Evolutionary conservation across 352 stramenopile species (phyloP), one percentile per base, ranked within the genome.

Genomic region (Pythium myriotylum): DNA sequence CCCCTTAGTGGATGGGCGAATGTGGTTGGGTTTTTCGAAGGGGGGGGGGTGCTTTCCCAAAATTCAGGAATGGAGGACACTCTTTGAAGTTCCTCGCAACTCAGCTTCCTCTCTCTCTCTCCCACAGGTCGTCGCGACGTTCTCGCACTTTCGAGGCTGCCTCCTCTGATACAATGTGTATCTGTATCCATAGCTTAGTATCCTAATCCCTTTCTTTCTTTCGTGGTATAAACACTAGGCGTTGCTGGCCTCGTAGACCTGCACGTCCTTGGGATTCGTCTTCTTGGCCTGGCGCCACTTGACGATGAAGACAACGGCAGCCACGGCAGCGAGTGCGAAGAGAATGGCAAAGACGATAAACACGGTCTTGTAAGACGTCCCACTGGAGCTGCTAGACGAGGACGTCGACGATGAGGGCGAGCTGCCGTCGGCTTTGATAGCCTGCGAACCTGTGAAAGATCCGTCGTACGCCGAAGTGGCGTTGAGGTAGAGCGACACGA

Each of bases 261-360:
- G 40, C 5, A 66, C 20, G 13, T 58, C 37, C 16, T 14, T 20
- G 20, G 37, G 19, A 2, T 27, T 9, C 9, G 16, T 23, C 12
- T 59, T 58, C 46, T 67, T 73, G 22, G 23, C 24, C 8, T 66
- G 67, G 37, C 68, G 52, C 24, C 60, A 79, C 40, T 64, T 71
- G 58, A 68, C 63, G 20, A 58, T 46, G 27, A 83, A 73, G 42
- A 73, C 62, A 20, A 20, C 41, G 24, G 65, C 65, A 10, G 68
- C 22, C 1, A 35, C 27, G 10, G 67, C 53, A 10, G 69, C 52
- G 12, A 71, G 1, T 13, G 75, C 40, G 22, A 83, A 83, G 19
- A 83, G 68, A 20, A 73, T 56, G 9, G 70, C 41, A 49, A 83
- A 79, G 16, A 77, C 62, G 58, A 62, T 62, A 17, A 84, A 81